Percentiles rank a stretch among this genome's conserved stretches.
phyloP scores from a whole-genome alignment of 2,329 filamentous ascomycete species.

The Ascochyta koolunga region DNA sequence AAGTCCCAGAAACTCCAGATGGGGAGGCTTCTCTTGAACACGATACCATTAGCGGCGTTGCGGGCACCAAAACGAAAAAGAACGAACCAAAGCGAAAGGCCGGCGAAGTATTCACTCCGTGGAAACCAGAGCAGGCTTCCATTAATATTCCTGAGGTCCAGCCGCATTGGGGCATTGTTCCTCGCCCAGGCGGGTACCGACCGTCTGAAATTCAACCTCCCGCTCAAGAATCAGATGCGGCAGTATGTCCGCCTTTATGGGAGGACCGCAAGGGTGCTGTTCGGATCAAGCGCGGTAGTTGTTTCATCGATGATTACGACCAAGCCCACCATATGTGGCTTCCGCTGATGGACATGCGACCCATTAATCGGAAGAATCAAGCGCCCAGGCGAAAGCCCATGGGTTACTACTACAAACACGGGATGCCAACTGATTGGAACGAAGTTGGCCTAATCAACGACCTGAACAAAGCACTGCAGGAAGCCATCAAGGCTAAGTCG shows the following conservation, averaged over 20 bases:
- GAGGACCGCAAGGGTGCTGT: conserved; percentile 31
- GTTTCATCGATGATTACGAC: conserved; percentile 6
- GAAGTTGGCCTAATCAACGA: conserved; percentile 29
- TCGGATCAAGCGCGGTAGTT: conserved; percentile 26
- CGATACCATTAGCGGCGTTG: not conserved
- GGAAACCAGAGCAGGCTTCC: not conserved
- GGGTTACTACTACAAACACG: conserved; percentile 22
- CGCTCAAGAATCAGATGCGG: conserved; percentile 17
- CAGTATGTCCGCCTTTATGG: conserved; percentile 31
- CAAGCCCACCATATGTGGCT: conserved; percentile 3
- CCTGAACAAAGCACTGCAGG: conserved; percentile 34
- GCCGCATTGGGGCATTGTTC: conserved; percentile 26
- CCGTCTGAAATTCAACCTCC: conserved; percentile 21
- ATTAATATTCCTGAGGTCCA: not conserved
- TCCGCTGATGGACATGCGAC: conserved; percentile 38
- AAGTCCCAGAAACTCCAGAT: no score
- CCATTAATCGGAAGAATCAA: conserved; percentile 14
- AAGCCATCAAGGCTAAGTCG: conserved; percentile 23
- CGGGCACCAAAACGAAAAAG: not conserved
- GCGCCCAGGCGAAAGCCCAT: conserved; percentile 24
- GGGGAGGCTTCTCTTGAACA: not conserved
- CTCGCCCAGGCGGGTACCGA: conserved; percentile 18
- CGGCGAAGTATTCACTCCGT: not conserved
- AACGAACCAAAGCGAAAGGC: not conserved
- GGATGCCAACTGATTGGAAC: conserved; percentile 35